Base-by-base conservation (phyloP, 257 asterid species). In the Perilla frutescens region DNA sequence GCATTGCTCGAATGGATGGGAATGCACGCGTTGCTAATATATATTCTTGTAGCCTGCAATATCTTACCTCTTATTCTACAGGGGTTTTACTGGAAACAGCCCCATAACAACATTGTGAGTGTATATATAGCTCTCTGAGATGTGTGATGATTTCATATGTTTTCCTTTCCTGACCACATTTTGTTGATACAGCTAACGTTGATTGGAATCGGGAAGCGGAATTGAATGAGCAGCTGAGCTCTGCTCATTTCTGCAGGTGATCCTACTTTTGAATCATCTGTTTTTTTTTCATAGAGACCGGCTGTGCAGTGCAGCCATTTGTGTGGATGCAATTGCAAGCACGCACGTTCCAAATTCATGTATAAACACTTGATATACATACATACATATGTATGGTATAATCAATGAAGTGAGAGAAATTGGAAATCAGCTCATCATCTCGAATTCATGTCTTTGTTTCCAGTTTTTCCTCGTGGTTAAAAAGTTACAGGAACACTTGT, bases 21-120 rank as follows among this genome's bases (percentile, higher is more conserved):
- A 48, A 86, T 13, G 79, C 61, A 88, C 45, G 89, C 93, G 2
- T 64, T 88, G 66, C 67, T 81, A 74, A 86, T 88, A 54, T 88
- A 72, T 32, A 13, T 84, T 79, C 90, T 88, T 9, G 85, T 84
- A 9, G 90, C 88, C 40, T 88, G 93, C 89, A 88, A 88, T 48
- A 68, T 86, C n/a, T 11, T 88, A 14, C 93, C 93, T 0, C 75
- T 88, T 20, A 14, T 86, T 51, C 77, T 86, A 54, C 91, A 88
- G 58, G 93, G 93, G 32, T 77, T 88, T 70, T 88, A 88, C 55
- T 88, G 93, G 93, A 71, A 71, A 31, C 69, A 61, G 26, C 91
- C 89, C 36, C 49, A 50, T 44, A 86, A 88, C 79, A 88, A 86
- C 79, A 75, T 84, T 75, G 89, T 87, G 26, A 80, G 89, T 68